Conservation (phyloP, 2,329 filamentous ascomycete species). For the Anthostomella pinea region DNA sequence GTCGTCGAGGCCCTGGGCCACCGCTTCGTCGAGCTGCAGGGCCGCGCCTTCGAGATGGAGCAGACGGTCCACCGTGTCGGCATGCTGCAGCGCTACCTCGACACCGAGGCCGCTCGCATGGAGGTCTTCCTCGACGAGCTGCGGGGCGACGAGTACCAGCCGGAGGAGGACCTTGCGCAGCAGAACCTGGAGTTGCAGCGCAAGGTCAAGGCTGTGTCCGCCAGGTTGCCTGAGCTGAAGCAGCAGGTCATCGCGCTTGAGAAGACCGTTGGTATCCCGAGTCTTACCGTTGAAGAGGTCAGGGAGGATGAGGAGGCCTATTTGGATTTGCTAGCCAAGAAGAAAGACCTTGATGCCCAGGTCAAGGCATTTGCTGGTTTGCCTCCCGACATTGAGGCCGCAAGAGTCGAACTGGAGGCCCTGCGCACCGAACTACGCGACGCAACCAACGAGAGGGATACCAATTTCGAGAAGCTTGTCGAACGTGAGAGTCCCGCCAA, state of each 20-base stretch:
- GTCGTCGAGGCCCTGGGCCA: constrained; percentile 39
- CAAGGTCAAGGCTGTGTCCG: constrained; percentile 62
- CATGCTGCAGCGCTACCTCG: constrained; percentile 54
- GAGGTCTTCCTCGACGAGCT: constrained; percentile 42
- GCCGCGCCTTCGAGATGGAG: constrained; percentile 50
- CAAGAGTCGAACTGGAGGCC: constrained; percentile 66
- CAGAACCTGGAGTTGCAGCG: constrained; percentile 74
- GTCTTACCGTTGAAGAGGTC: constrained; percentile 53
- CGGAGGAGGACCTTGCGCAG: constrained; percentile 57
- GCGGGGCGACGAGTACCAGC: constrained; percentile 46
- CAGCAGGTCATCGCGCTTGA: constrained; percentile 48
- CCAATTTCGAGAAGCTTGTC: constrained; percentile 70
- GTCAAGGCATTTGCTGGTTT: constrained; percentile 68
- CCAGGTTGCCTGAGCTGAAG: constrained; percentile 66
- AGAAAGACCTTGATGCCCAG: constrained; percentile 59
- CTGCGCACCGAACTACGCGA: constrained; percentile 62
- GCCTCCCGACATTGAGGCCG: constrained; percentile 67
- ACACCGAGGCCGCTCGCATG: constrained; percentile 45
- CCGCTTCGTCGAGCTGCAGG: constrained; percentile 55
- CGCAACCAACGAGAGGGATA: constrained; percentile 64
- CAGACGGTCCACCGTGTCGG: constrained; percentile 54
- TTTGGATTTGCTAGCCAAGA: constrained; percentile 52
- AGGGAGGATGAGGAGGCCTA: constrained; percentile 58
- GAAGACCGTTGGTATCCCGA: constrained; percentile 26
- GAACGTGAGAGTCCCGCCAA: constrained; percentile 56